Percentiles rank a stretch among this genome's conserved stretches.
Evolutionary conservation across 179 eudicot species (phyloP).

Genomic region (Camellia oleifera): DNA sequence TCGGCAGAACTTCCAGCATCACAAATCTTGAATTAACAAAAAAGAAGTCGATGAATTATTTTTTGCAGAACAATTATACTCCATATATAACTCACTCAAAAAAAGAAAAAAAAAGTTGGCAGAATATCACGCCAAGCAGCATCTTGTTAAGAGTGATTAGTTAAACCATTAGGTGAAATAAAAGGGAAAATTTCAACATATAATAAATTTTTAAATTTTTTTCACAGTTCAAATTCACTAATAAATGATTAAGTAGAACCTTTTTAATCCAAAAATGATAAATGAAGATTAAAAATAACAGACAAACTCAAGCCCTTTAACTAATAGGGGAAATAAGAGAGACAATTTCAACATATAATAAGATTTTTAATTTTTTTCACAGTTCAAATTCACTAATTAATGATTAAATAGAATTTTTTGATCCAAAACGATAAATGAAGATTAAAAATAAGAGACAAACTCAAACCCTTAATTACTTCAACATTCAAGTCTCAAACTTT

Average conservation of each 20-base stretch:
- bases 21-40: background rate
- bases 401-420: background rate
- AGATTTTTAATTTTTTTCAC: background rate
- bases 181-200: background rate
- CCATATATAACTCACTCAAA: background rate
- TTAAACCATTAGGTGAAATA: background rate
- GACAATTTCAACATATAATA: background rate
- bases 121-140: background rate
- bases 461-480: background rate
- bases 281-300: background rate
- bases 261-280: background rate
- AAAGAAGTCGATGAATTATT: background rate
- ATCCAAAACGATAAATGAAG: background rate
- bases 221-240: background rate
- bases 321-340: background rate
- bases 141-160: background rate
- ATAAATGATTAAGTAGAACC: background rate
- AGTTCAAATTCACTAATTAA: background rate
- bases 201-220: background rate
- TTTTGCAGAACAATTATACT: background rate
- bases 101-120: background rate
- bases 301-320: background rate
- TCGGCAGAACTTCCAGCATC: background rate
- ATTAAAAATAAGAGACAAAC: background rate
- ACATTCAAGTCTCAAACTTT: background rate